These are phyloP conservation scores for Tranzscheliella williamsii DNA, from an alignment of 1,284 basidiomycete species.

Conservation along the genomic window DNA sequence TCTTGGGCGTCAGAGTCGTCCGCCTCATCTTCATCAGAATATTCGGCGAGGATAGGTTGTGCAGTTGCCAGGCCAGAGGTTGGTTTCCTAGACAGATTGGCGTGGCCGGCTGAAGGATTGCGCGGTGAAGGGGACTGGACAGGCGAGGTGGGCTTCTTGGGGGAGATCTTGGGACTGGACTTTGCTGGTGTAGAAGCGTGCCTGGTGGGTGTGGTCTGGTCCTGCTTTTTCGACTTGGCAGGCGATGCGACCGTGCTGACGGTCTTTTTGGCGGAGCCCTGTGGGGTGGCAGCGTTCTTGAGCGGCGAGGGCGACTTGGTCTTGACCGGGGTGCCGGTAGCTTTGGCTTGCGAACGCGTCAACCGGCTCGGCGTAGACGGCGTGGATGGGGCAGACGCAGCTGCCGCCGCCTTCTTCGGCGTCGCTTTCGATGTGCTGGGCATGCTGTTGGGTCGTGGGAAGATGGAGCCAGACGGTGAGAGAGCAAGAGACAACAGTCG, in stretches of 20 bases:
- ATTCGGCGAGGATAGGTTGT: constrained; percentile 23
- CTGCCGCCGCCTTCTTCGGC: constrained; percentile 14
- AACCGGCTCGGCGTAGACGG: constrained; percentile 16
- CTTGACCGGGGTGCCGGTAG: constrained; percentile 15
- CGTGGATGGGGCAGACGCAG: constrained; percentile 5
- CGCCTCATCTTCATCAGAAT: constrained; percentile 25
- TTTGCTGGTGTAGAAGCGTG: constrained; percentile 4
- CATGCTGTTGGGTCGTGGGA: too few species aligned
- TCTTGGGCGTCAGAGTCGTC: constrained; percentile 16
- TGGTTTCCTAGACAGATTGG: constrained; percentile 27
- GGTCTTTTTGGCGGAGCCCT: constrained; percentile 13
- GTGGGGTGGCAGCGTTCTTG: constrained; percentile 15
- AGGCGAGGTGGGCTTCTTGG: constrained; percentile 9
- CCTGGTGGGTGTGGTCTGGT: too few species aligned
- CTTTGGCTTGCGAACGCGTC: constrained; percentile 27
- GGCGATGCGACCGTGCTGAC: too few species aligned
- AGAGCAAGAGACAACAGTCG: too few species aligned
- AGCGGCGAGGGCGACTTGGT: constrained; percentile 28
- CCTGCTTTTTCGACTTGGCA: too few species aligned
- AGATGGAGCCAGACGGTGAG: too few species aligned
- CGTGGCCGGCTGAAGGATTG: constrained; percentile 27
- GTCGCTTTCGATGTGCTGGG: too few species aligned
- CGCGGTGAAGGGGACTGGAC: constrained; percentile 5
- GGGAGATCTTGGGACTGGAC: constrained; percentile 4
- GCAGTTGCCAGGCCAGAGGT: constrained; percentile 35